Percentiles rank a stretch among this genome's conserved stretches.
These are phyloP conservation scores for Claviceps africana DNA, from an alignment of 2,329 filamentous ascomycete genomes.

Conservation along the genomic window DNA sequence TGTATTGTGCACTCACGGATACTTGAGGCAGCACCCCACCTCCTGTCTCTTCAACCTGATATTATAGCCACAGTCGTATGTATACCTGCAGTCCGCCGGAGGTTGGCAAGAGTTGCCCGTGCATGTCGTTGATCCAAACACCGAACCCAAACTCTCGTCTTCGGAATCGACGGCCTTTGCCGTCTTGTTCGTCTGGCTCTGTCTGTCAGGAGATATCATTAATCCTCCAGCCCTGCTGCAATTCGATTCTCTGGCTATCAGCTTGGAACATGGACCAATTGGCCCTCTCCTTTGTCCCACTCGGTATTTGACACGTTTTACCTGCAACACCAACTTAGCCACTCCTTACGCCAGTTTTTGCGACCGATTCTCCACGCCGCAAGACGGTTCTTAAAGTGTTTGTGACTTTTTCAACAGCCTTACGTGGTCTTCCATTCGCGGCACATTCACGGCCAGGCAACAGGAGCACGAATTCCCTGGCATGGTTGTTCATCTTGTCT, in stretches of 20 bases:
- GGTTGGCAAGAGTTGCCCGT: background rate
- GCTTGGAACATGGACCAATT: background rate
- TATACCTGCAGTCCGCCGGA: background rate
- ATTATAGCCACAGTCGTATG: background rate
- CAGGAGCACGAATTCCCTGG: too few species aligned
- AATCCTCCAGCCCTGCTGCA: background rate
- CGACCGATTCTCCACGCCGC: background rate
- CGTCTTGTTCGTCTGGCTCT: background rate
- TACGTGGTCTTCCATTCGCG: background rate
- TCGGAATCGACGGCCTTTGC: background rate
- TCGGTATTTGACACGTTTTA: background rate
- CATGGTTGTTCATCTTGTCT: background rate
- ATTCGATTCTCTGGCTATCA: background rate
- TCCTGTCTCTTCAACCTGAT: background rate
- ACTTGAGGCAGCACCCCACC: background rate
- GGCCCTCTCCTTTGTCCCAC: background rate
- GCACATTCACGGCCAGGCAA: too few species aligned
- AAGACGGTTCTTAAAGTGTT: background rate
- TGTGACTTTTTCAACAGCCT: background rate
- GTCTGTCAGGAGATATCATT: background rate
- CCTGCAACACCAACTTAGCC: background rate
- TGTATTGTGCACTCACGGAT: background rate
- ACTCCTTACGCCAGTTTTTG: background rate
- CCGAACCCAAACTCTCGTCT: background rate
- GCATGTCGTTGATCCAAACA: background rate